phyloP scores from a whole-genome alignment of 2,329 filamentous ascomycete genomes.

The Diaporthe citri region DNA sequence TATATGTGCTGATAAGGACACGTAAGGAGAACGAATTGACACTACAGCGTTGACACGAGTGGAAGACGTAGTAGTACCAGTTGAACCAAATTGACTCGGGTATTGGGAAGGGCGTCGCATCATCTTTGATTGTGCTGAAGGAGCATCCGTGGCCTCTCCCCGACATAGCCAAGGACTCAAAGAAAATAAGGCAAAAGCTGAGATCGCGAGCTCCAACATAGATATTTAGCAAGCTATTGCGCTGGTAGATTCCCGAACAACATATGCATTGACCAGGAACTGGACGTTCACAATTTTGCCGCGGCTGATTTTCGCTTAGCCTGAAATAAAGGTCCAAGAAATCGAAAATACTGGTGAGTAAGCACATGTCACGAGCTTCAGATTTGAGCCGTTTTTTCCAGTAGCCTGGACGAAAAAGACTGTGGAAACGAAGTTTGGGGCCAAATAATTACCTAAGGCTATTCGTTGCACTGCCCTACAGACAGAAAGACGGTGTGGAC shows the following conservation, averaged over 20 bases:
- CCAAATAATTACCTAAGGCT: not conserved
- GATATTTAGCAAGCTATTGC: not conserved
- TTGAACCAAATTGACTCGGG: too few relatives aligned
- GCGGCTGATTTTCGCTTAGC: not conserved
- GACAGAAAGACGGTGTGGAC: not conserved
- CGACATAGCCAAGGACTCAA: not conserved
- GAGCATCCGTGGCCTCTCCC: too few relatives aligned
- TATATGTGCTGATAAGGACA: not conserved
- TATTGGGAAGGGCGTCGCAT: not conserved
- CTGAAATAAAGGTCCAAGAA: not conserved
- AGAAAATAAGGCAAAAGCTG: too few relatives aligned
- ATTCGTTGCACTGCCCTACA: not conserved
- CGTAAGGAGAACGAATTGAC: not conserved
- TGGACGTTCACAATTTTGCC: not conserved
- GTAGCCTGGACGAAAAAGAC: not conserved
- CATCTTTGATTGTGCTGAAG: not conserved
- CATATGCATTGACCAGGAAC: not conserved
- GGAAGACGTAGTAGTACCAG: too few relatives aligned
- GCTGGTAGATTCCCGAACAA: not conserved
- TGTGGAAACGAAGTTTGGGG: not conserved
- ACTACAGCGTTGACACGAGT: too few relatives aligned
- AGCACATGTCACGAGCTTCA: not conserved
- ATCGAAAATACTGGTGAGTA: not conserved
- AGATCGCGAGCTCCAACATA: not conserved
- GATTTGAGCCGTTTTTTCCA: not conserved